These are phyloP conservation scores for Aspergillus sp. DNA, from an alignment of 2,329 filamentous ascomycete species.

Conservation along the genomic window DNA sequence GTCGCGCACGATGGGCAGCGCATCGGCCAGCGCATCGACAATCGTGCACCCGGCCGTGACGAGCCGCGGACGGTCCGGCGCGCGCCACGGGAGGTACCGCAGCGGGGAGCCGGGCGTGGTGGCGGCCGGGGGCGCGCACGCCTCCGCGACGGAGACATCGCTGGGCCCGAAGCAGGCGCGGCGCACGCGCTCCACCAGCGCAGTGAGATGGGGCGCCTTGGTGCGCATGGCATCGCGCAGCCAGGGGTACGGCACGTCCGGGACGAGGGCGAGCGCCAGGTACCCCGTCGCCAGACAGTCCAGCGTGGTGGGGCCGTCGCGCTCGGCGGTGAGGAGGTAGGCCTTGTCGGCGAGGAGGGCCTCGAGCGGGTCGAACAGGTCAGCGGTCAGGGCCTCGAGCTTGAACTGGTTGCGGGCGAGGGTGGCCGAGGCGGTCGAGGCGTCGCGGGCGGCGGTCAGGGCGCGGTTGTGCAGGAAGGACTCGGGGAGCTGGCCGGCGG, in stretches of 20 bases:
- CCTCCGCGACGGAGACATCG: not conserved
- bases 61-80: conserved; percentile 31
- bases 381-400: conserved; percentile 68
- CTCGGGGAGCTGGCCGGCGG: conserved; percentile 40
- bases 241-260: conserved; percentile 63
- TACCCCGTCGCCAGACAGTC: conserved; percentile 84
- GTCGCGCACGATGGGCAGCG: conserved; percentile 36
- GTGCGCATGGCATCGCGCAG: conserved; percentile 55
- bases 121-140: conserved; percentile 18
- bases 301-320: conserved; percentile 57
- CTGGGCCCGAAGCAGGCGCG: conserved; percentile 36
- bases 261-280: conserved; percentile 68
- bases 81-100: conserved; percentile 37
- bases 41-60: conserved; percentile 34
- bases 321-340: conserved; percentile 54
- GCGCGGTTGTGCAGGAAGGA: conserved; percentile 58
- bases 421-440: conserved; percentile 55
- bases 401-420: conserved; percentile 68
- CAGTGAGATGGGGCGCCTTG: conserved; percentile 47
- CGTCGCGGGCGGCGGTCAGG: conserved; percentile 46
- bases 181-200: conserved; percentile 45
- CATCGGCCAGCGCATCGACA: conserved; percentile 34
- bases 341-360: conserved; percentile 57
- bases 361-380: conserved; percentile 70
- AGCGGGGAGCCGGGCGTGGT: not conserved